These are phyloP conservation scores for Salicornia ramosissima DNA, from an alignment of 148 eudicot species.

Conservation along the genomic window DNA sequence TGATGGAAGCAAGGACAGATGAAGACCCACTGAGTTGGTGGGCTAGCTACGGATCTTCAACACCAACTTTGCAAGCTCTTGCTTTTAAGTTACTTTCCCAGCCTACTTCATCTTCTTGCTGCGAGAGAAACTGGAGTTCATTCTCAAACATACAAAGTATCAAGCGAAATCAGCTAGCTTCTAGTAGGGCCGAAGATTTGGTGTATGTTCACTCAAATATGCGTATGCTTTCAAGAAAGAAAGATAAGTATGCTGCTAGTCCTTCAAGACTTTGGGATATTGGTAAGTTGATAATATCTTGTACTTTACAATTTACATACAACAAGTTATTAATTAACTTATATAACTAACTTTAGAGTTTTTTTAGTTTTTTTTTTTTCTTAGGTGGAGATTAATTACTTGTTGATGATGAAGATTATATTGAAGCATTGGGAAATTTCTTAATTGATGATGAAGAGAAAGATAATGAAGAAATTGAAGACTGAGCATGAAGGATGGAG, in stretches of 20 bases:
- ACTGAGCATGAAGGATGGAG: too few species aligned
- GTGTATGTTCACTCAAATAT: slow-evolving; percentile 12
- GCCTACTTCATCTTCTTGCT: slow-evolving; percentile 13
- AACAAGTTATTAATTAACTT: neutral
- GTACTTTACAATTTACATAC: neutral
- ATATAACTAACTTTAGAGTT: neutral
- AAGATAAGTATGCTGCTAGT: neutral
- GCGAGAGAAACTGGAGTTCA: slow-evolving; percentile 20
- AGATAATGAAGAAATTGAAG: too few species aligned
- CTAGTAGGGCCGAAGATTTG: neutral
- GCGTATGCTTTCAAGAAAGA: slow-evolving; percentile 5
- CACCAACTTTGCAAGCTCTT: slow-evolving; percentile 1
- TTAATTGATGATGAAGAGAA: neutral
- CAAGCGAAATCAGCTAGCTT: slow-evolving; percentile 2
- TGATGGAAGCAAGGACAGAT: neutral
- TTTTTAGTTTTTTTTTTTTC: neutral
- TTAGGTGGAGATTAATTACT: neutral
- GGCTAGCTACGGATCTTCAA: neutral
- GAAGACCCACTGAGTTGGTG: slow-evolving; percentile 4
- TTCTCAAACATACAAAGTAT: neutral
- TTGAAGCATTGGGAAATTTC: neutral
- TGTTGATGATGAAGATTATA: neutral
- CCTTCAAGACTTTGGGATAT: neutral
- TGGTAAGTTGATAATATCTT: neutral
- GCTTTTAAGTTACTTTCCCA: too few species aligned